These are phyloP conservation scores for Candida sanyaensis DNA, from an alignment of 1,139 yeast genomes.

Conservation along the genomic window DNA sequence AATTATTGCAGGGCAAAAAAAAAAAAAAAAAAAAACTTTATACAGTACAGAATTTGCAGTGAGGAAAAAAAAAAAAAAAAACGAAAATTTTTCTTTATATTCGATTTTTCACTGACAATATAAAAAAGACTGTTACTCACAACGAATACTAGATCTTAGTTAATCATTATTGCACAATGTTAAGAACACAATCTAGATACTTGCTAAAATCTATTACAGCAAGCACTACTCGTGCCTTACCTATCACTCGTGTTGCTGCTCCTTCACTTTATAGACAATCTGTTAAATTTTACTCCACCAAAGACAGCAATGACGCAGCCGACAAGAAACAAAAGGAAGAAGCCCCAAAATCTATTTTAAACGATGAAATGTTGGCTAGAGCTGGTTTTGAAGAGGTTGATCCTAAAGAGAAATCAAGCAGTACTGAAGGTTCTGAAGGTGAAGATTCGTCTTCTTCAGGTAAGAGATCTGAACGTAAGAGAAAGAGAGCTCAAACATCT, in stretches of 20 bases:
- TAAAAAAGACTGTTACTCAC: not conserved
- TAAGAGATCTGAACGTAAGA: slow-evolving; percentile 31
- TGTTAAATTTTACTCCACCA: slow-evolving; percentile 22
- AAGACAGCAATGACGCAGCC: slow-evolving; percentile 12
- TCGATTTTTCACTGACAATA: not conserved
- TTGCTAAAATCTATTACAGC: slow-evolving; percentile 7
- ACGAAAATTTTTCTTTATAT: not conserved
- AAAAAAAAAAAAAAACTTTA: not conserved
- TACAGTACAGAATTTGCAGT: not conserved
- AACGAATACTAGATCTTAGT: not conserved
- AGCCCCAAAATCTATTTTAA: slow-evolving; percentile 59
- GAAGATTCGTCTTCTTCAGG: slow-evolving; percentile 6
- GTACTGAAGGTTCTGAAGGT: slow-evolving; percentile 10
- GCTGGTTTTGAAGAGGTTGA: slow-evolving; percentile 71
- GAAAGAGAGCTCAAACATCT: slow-evolving; percentile 62
- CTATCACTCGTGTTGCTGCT: not conserved
- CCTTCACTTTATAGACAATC: slow-evolving; percentile 5
- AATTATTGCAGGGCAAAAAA: not conserved
- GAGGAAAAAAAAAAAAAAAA: not conserved
- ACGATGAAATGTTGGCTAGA: slow-evolving; percentile 78
- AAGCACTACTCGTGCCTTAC: slow-evolving; percentile 4
- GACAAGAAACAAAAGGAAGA: slow-evolving; percentile 26
- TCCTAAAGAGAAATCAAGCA: slow-evolving; percentile 11
- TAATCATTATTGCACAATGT: slow-evolving; percentile 2
- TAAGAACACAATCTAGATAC: slow-evolving; percentile 10